These are phyloP conservation scores for Amyloporia xantha DNA, from an alignment of 768 basidiomycete genomes.

Conservation along the genomic window DNA sequence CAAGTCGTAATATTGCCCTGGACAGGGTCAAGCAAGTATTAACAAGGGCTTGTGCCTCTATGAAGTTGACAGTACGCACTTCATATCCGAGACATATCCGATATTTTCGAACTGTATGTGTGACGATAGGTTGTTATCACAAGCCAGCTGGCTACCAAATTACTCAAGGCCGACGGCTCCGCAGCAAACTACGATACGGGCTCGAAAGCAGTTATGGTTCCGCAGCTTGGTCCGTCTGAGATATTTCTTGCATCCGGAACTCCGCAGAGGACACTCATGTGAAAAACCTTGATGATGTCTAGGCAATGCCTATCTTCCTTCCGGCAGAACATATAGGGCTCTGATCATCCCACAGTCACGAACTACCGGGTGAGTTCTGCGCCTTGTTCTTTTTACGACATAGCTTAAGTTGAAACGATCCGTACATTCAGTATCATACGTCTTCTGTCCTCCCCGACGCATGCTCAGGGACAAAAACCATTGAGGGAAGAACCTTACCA, in stretches of 20 bases:
- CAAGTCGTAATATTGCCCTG: slow-evolving; percentile 38
- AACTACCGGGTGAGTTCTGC: slow-evolving; percentile 32
- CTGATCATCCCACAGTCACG: slow-evolving; percentile 34
- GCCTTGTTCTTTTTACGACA: neutral
- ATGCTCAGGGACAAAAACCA: slow-evolving; percentile 9
- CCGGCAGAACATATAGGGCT: slow-evolving; percentile 36
- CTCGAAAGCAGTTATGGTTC: slow-evolving; percentile 56
- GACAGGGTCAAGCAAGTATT: slow-evolving; percentile 49
- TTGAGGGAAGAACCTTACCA: slow-evolving; percentile 23
- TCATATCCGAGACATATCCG: neutral
- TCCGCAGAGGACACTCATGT: neutral
- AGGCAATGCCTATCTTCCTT: slow-evolving; percentile 37
- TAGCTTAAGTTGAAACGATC: neutral
- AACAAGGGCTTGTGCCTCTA: slow-evolving; percentile 39
- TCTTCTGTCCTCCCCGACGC: slow-evolving; percentile 32
- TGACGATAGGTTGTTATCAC: slow-evolving; percentile 54
- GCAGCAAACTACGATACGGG: slow-evolving; percentile 62
- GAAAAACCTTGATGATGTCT: neutral
- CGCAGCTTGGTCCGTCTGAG: slow-evolving; percentile 47
- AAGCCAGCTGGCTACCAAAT: slow-evolving; percentile 64
- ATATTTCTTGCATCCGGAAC: neutral
- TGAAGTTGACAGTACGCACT: slow-evolving; percentile 41
- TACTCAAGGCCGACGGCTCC: slow-evolving; percentile 57
- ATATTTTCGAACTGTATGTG: neutral
- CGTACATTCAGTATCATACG: slow-evolving; percentile 29